phyloP scores from a whole-genome alignment of 306 rosid genomes.

The Purshia tridentata region DNA sequence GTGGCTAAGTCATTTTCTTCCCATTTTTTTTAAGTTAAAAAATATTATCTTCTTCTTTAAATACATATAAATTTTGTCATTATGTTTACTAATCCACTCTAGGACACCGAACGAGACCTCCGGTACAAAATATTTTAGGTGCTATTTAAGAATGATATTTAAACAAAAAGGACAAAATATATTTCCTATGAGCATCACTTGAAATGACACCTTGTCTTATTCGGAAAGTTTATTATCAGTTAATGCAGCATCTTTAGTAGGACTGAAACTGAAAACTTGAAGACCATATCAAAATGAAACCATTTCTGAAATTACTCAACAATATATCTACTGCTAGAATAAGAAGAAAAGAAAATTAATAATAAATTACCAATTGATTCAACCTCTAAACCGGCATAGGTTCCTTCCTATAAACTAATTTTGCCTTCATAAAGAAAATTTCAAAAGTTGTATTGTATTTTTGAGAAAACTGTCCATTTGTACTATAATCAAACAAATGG shows the following conservation, averaged over 20 bases:
- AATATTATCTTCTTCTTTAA: no score
- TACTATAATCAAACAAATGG: no score
- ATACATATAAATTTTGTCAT: no score
- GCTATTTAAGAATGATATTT: no score
- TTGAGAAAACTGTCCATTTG: no score
- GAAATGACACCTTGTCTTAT: constrained; percentile 67
- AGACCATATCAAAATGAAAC: constrained; percentile 30
- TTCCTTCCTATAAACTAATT: not conserved
- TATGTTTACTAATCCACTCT: no score
- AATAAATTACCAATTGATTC: constrained; percentile 1
- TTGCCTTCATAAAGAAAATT: no score
- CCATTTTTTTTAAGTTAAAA: no score
- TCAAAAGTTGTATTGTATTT: no score
- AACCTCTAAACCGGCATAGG: not conserved
- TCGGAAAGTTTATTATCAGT: constrained; percentile 58
- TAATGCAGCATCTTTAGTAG: constrained; percentile 55
- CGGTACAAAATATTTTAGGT: no score
- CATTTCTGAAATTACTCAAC: constrained; percentile 23
- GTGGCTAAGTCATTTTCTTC: no score
- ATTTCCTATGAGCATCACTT: constrained; percentile 47
- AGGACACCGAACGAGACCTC: no score
- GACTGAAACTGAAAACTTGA: constrained; percentile 53
- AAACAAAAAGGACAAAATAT: not conserved
- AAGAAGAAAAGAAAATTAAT: not conserved
- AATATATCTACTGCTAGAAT: constrained; percentile 20